phyloP scores from a whole-genome alignment of 331 rosid genomes.

The Rosa hybrid region DNA sequence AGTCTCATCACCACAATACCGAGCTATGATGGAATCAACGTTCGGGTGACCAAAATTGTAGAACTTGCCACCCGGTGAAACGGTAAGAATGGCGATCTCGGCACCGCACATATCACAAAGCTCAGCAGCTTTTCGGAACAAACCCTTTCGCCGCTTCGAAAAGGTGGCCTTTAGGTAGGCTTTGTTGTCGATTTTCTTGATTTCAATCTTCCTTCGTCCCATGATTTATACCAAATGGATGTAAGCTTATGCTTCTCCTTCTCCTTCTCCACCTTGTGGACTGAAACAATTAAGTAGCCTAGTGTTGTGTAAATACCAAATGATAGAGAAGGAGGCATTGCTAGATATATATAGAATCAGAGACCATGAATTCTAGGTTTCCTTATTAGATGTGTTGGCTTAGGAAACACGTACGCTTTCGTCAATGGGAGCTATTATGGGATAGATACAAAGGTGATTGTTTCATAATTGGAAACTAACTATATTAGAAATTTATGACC shows the following conservation, averaged over 20 bases:
- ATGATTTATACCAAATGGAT: background rate
- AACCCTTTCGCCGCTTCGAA: conserved; percentile 15
- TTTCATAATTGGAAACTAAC: conserved; percentile 5
- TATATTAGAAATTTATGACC: background rate
- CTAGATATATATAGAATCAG: background rate
- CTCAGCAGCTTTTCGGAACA: conserved; percentile 4
- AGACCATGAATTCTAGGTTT: background rate
- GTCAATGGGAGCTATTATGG: background rate
- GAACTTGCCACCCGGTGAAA: background rate
- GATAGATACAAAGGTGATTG: background rate
- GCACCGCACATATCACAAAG: background rate
- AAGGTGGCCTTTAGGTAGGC: background rate
- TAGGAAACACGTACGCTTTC: background rate
- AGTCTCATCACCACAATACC: background rate
- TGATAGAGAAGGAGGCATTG: background rate
- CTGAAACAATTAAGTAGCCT: background rate
- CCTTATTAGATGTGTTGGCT: background rate
- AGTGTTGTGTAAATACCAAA: background rate
- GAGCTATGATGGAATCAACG: background rate
- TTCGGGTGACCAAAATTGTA: background rate
- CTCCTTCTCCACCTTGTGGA: background rate
- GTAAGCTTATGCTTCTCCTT: background rate
- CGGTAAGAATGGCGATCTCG: background rate
- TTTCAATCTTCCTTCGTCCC: conserved; percentile 12
- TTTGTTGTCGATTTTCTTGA: conserved; percentile 10